A percentile compares a stretch with the other conserved stretches of the same genome.
phyloP scores from a whole-genome alignment of 2,329 filamentous ascomycete genomes.

The Hymenoscyphus scutula region DNA sequence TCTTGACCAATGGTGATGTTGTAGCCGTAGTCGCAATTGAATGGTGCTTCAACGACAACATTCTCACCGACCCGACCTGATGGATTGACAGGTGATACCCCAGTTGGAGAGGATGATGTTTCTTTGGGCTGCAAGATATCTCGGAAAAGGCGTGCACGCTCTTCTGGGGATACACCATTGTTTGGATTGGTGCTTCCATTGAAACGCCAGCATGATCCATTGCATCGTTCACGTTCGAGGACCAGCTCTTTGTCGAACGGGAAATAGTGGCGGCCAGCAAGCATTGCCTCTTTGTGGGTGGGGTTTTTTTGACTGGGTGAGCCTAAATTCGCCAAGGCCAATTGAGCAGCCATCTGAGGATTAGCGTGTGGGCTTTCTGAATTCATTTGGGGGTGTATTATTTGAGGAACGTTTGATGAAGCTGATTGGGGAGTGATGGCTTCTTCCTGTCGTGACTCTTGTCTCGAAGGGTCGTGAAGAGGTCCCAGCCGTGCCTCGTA shows the following conservation, averaged over 20 bases:
- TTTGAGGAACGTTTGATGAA: conserved; percentile 50
- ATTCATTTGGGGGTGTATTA: conserved; percentile 39
- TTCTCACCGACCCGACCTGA: conserved; percentile 68
- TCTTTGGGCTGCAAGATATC: conserved; percentile 67
- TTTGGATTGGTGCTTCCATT: conserved; percentile 79
- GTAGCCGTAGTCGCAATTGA: conserved; percentile 93
- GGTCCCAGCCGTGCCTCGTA: conserved; percentile 52
- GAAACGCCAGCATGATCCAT: conserved; percentile 76
- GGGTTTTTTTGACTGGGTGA: conserved; percentile 34
- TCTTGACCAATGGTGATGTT: conserved; percentile 87
- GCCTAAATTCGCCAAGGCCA: conserved; percentile 36
- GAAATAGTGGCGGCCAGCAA: conserved; percentile 73
- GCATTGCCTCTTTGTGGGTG: conserved; percentile 89
- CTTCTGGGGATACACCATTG: conserved; percentile 65
- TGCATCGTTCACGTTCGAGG: conserved; percentile 82
- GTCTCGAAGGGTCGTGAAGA: conserved; percentile 56
- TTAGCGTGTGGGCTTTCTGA: conserved; percentile 33
- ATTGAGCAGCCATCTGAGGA: conserved; percentile 34
- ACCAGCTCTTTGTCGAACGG: conserved; percentile 76
- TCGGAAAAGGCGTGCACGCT: conserved; percentile 67
- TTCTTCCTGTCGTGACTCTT: conserved; percentile 47
- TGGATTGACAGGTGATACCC: conserved; percentile 51
- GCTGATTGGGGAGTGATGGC: conserved; percentile 42
- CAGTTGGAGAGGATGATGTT: conserved; percentile 51
- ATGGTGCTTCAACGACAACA: conserved; percentile 80